Base-by-base conservation (phyloP, 306 rosid genomes). In the Cicer chorassanicum region DNA sequence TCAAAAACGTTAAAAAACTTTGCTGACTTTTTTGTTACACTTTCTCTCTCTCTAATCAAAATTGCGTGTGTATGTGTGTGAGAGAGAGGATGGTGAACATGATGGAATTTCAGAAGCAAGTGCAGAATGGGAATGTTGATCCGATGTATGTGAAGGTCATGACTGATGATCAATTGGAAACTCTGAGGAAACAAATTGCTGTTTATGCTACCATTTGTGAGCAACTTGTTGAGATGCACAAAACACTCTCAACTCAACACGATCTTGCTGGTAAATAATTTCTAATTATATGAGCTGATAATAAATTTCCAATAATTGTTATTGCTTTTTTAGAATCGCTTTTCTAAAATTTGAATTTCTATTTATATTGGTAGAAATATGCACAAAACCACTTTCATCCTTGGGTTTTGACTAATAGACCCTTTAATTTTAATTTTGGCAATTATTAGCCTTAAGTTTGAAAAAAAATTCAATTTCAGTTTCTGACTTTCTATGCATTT, bases 101-200 rank as follows among this genome's bases (percentile, higher is more conserved):
- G 82, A 80, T 86, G 88, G 91, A 85, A 75, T 87, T 89, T 91
- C 90, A 92, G 82, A 87, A 89, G 73, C 83, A 81, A 13, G 80
- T 77, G n/a, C 88, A 55, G 79, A 81, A 49, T 60, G 83, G 55
- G 13, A 79, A 77, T 59, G 80, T 57, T 1, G 83, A 74, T 5
- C 85, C 71, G 45, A 68, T 87, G 86, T 90, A 83, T 75, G 95
- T 94, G 56, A 90, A 92, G 59, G 99, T 94, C 9, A 94, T 94
- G 99, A 94, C 99, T 2, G 99, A 94, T 77, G 98, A 89, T 11
- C 99, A 94, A 62, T 78, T 94, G 79, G 97, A 94, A 65, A 92
- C 97, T 73, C 91, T 94, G 4, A 80, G 99, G 57, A 84, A 94
- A 73, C 97, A 94, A 62, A 94, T 94, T 57, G 90, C 98, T 0